Conservation (phyloP, 352 stramenopile genomes). For the Phytophthora sp. region DNA sequence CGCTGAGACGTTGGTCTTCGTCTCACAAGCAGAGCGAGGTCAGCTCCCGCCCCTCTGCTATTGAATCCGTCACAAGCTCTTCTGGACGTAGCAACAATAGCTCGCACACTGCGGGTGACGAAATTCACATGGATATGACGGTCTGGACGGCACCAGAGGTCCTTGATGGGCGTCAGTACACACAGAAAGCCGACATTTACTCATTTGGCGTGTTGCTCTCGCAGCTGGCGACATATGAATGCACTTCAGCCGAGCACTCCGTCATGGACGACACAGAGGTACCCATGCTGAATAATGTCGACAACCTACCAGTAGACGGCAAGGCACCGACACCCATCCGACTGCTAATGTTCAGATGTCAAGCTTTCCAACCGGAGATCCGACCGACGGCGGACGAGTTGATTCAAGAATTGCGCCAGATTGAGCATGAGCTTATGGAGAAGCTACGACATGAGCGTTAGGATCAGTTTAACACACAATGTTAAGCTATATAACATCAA, state of each 20-base stretch:
- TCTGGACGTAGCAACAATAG: slow-evolving; percentile 25
- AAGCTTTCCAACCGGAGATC: slow-evolving; percentile 53
- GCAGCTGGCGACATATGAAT: slow-evolving; percentile 50
- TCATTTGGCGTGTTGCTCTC: slow-evolving; percentile 50
- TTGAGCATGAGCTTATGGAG: slow-evolving; percentile 33
- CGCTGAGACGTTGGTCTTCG: slow-evolving; percentile 45
- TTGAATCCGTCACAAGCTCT: background rate
- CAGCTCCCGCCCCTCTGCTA: slow-evolving; percentile 1
- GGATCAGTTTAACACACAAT: too few relatives aligned
- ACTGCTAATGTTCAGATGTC: slow-evolving; percentile 48
- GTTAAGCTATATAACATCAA: too few relatives aligned
- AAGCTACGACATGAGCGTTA: too few relatives aligned
- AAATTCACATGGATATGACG: slow-evolving; percentile 56
- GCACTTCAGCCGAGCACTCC: slow-evolving; percentile 35
- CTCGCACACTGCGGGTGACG: slow-evolving; percentile 19
- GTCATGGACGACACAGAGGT: slow-evolving; percentile 53
- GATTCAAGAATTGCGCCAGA: slow-evolving; percentile 39
- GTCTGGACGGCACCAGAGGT: slow-evolving; percentile 55
- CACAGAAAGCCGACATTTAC: slow-evolving; percentile 53
- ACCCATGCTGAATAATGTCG: slow-evolving; percentile 43
- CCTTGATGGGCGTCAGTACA: slow-evolving; percentile 53
- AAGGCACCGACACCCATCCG: slow-evolving; percentile 40
- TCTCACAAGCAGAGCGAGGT: slow-evolving; percentile 25
- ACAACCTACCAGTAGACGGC: slow-evolving; percentile 18
- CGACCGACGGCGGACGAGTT: slow-evolving; percentile 44